Evolutionary conservation across 208 protist genomes (phyloP).

Genomic region (Crithidia thermophila): DNA sequence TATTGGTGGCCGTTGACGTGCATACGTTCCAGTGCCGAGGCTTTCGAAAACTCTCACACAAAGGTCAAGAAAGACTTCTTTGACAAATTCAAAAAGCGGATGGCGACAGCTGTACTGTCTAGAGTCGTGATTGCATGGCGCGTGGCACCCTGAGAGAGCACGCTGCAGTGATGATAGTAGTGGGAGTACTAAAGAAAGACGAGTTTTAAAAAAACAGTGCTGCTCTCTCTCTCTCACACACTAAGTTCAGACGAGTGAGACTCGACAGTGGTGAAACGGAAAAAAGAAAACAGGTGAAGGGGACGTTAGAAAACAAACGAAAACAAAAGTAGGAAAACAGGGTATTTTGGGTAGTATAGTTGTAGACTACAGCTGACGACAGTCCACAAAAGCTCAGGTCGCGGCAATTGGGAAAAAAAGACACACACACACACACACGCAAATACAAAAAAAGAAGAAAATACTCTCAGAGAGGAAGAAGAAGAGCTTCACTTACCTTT

Average conservation of each 20-base stretch:
- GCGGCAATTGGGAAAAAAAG: neutral
- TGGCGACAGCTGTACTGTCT: constrained; percentile 10
- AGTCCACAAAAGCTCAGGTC: neutral
- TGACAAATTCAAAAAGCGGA: neutral
- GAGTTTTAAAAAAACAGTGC: too few species aligned
- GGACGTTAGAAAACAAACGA: constrained; percentile 10
- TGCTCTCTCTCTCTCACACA: too few species aligned
- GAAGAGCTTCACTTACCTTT: too few species aligned
- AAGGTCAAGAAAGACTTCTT: neutral
- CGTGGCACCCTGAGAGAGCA: too few species aligned
- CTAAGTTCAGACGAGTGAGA: too few species aligned
- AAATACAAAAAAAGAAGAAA: constrained; percentile 5
- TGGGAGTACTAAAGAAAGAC: too few species aligned
- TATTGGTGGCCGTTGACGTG: constrained; percentile 1
- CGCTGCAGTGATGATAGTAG: too few species aligned
- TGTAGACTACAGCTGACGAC: neutral
- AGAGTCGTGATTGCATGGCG: neutral
- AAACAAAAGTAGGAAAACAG: neutral
- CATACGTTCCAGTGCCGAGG: neutral
- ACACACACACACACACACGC: constrained; percentile 1
- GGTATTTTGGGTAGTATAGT: constrained; percentile 5
- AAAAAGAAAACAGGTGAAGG: constrained; percentile 13
- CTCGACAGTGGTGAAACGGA: constrained; percentile 6
- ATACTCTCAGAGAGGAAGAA: neutral
- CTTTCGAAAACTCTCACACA: neutral